A percentile compares a stretch with the other conserved stretches of the same genome.
These are phyloP conservation scores for Solanum hybrid DNA, from an alignment of 305 asterid genomes.

Conservation along the genomic window DNA sequence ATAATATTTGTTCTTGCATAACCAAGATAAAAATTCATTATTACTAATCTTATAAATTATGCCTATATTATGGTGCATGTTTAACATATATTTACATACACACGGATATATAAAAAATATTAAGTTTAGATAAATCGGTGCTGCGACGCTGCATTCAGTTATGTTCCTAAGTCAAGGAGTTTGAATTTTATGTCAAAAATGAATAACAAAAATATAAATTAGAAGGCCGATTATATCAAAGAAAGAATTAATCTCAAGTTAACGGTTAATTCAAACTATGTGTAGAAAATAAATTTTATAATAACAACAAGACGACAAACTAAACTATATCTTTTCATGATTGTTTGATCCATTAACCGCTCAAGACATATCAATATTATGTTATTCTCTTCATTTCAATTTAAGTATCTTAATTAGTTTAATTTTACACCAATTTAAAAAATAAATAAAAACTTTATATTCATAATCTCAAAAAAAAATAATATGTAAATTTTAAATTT, in stretches of 20 bases:
- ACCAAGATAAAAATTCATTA: neutral
- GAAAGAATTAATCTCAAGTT: neutral
- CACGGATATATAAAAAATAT: neutral
- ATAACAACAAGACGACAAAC: neutral
- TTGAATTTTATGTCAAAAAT: neutral
- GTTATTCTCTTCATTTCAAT: neutral
- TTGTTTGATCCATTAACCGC: neutral
- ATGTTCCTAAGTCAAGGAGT: neutral
- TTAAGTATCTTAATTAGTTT: neutral
- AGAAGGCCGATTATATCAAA: neutral
- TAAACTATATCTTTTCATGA: neutral
- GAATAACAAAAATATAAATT: neutral
- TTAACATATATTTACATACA: neutral
- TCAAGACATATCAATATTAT: neutral
- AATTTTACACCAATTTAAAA: neutral
- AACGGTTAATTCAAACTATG: neutral
- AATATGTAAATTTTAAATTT: too few species aligned
- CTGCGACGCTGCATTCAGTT: neutral
- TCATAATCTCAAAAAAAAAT: neutral
- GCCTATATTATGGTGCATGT: neutral
- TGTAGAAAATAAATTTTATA: neutral
- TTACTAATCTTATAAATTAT: neutral
- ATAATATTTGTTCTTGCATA: neutral
- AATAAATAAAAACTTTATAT: neutral
- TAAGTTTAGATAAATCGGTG: neutral